Percentiles rank a stretch among this genome's conserved stretches.
Conservation (phyloP, 208 protist species). For the Wallacemonas sp. region DNA sequence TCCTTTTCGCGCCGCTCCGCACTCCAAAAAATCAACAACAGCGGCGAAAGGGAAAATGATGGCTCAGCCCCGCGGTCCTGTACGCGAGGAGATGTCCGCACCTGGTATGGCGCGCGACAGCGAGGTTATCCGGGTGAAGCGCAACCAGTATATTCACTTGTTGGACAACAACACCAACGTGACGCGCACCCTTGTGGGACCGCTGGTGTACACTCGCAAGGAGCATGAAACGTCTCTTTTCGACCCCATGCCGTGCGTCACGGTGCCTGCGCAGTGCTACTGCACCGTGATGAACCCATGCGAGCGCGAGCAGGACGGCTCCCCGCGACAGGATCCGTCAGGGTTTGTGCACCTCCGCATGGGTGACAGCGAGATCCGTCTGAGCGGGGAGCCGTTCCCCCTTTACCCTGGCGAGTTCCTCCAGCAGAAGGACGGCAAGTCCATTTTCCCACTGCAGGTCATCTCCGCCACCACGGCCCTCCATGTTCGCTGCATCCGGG, state of each 20-base stretch:
- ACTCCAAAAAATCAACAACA: too few species aligned
- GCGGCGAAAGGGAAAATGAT: background rate
- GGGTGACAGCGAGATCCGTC: conserved; percentile 93
- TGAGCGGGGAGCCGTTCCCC: conserved; percentile 91
- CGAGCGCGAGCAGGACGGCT: conserved; percentile 40
- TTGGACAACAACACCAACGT: conserved; percentile 95
- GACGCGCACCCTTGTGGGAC: conserved; percentile 82
- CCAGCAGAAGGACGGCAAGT: conserved; percentile 29
- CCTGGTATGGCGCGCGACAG: conserved; percentile 2
- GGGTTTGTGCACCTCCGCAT: conserved; percentile 86
- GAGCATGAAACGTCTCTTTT: conserved; percentile 93
- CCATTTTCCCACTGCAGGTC: conserved; percentile 68
- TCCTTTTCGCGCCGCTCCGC: too few species aligned
- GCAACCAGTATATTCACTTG: conserved; percentile 93
- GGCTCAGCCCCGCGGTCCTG: background rate
- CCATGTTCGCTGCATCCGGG: conserved; percentile 80
- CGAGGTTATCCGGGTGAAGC: conserved; percentile 90
- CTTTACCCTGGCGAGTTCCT: conserved; percentile 91
- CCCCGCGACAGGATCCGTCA: conserved; percentile 47
- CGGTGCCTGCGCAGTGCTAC: conserved; percentile 69
- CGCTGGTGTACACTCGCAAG: conserved; percentile 90
- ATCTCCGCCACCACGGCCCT: conserved; percentile 84
- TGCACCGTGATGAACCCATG: conserved; percentile 76
- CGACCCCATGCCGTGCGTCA: conserved; percentile 74
- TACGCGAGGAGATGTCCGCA: background rate